Percentiles rank a stretch among this genome's conserved stretches.
Conservation (phyloP, 2,329 filamentous ascomycete species). For the Plectosphaerella cucumerina region DNA sequence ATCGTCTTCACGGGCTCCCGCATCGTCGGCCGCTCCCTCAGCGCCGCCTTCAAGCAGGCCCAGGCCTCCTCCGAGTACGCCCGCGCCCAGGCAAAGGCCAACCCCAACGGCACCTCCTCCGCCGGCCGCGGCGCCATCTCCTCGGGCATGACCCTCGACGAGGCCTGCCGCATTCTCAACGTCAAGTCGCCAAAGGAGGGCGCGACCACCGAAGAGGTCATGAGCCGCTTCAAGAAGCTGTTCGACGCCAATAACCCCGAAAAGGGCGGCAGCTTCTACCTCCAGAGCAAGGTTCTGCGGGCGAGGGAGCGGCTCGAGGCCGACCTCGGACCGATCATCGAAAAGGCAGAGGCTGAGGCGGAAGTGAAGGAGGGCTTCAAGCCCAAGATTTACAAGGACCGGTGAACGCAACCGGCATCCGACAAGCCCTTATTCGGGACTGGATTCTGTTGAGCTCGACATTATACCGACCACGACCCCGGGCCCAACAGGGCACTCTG, state of each 20-base stretch:
- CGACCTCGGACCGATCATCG: conserved; percentile 70
- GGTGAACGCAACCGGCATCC: conserved; percentile 1
- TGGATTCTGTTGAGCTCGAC: too few relatives aligned
- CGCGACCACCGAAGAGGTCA: conserved; percentile 72
- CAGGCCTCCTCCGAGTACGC: conserved; percentile 81
- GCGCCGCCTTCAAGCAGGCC: conserved; percentile 94
- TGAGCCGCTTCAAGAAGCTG: conserved; percentile 85
- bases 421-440: too few relatives aligned
- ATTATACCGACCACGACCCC: background rate
- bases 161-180: conserved; percentile 96
- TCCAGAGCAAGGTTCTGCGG: conserved; percentile 93
- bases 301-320: conserved; percentile 89
- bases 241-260: conserved; percentile 94
- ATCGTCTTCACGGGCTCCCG: conserved; percentile 87
- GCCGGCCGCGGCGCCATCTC: conserved; percentile 51
- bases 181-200: conserved; percentile 82
- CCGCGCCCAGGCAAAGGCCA: conserved; percentile 62
- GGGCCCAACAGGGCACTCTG: background rate
- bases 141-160: conserved; percentile 83
- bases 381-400: conserved; percentile 89
- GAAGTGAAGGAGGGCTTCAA: conserved; percentile 86
- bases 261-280: conserved; percentile 95
- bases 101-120: conserved; percentile 35
- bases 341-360: conserved; percentile 68
- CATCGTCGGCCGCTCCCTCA: conserved; percentile 88